phyloP scores from a whole-genome alignment of 1,139 yeast genomes.

The Kodamaea anthophila region DNA sequence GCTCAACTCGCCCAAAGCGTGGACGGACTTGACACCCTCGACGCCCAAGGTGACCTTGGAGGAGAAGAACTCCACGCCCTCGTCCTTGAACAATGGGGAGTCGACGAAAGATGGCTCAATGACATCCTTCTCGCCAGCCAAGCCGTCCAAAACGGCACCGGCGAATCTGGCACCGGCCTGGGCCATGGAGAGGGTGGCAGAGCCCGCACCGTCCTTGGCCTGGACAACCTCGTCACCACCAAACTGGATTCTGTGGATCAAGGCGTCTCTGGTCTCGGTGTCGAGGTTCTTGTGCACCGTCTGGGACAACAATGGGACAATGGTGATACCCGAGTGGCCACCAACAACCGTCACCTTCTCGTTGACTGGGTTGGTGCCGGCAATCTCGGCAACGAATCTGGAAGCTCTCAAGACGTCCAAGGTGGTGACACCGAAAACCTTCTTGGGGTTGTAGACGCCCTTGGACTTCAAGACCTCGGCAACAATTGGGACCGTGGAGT shows the following conservation, averaged over 20 bases:
- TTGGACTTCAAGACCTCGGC: slow-evolving; percentile 75
- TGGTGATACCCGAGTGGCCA: slow-evolving; percentile 95
- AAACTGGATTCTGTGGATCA: slow-evolving; percentile 84
- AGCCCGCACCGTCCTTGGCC: slow-evolving; percentile 93
- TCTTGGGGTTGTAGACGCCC: slow-evolving; percentile 72
- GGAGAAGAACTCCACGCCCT: slow-evolving; percentile 55
- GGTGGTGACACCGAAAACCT: slow-evolving; percentile 88
- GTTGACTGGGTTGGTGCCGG: slow-evolving; percentile 47
- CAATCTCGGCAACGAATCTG: slow-evolving; percentile 47
- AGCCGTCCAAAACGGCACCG: slow-evolving; percentile 52
- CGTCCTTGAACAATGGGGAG: slow-evolving; percentile 30
- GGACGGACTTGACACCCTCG: slow-evolving; percentile 53
- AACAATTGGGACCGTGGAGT: slow-evolving; percentile 91
- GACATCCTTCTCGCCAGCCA: slow-evolving; percentile 44
- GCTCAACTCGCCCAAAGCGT: slow-evolving; percentile 49
- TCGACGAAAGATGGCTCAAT: slow-evolving; percentile 50
- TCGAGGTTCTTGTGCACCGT: slow-evolving; percentile 45
- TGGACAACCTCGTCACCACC: slow-evolving; percentile 97
- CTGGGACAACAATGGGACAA: slow-evolving; percentile 81
- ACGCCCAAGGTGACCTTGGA: slow-evolving; percentile 56
- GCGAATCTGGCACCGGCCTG: slow-evolving; percentile 87
- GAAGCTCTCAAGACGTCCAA: slow-evolving; percentile 87
- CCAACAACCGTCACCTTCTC: slow-evolving; percentile 83
- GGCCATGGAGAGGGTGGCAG: slow-evolving; percentile 95
- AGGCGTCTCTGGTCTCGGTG: slow-evolving; percentile 54